Conservation (phyloP, 2,329 filamentous ascomycete genomes). For the Alternaria brassicicola region DNA sequence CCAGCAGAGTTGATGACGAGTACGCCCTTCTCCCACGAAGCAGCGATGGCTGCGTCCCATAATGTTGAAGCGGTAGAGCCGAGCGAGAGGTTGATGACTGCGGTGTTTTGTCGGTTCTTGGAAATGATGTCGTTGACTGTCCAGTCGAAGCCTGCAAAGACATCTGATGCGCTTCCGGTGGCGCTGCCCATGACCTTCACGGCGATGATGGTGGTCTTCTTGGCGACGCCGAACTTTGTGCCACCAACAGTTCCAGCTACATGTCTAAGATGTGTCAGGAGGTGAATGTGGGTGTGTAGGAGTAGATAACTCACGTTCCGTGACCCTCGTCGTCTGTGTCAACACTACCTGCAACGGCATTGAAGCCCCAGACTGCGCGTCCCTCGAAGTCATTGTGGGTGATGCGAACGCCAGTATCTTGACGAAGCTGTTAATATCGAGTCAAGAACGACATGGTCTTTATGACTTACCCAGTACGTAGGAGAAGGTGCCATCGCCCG, state of each 20-base stretch:
- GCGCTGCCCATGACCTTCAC: slow-evolving; percentile 44
- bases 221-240: slow-evolving; percentile 42
- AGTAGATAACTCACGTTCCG: slow-evolving; percentile 24
- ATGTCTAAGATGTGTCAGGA: slow-evolving; percentile 21
- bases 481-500: slow-evolving; percentile 34
- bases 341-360: slow-evolving; percentile 24
- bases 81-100: slow-evolving; percentile 50
- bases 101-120: slow-evolving; percentile 33
- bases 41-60: slow-evolving; percentile 45
- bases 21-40: slow-evolving; percentile 40
- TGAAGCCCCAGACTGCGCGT: slow-evolving; percentile 39
- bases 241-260: slow-evolving; percentile 42
- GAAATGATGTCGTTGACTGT: slow-evolving; percentile 43
- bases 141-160: slow-evolving; percentile 44
- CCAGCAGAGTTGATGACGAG: slow-evolving; percentile 46
- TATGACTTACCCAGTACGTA: slow-evolving; percentile 58
- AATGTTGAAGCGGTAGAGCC: slow-evolving; percentile 37
- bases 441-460: not conserved
- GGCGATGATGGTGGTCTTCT: slow-evolving; percentile 42
- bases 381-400: slow-evolving; percentile 55
- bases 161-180: slow-evolving; percentile 26
- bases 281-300: fast-evolving
- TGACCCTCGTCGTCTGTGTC: slow-evolving; percentile 39
- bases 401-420: slow-evolving; percentile 65
- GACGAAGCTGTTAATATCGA: not conserved